Base-by-base conservation (phyloP, 257 asterid genomes). In the Solanum chmielewskii region DNA sequence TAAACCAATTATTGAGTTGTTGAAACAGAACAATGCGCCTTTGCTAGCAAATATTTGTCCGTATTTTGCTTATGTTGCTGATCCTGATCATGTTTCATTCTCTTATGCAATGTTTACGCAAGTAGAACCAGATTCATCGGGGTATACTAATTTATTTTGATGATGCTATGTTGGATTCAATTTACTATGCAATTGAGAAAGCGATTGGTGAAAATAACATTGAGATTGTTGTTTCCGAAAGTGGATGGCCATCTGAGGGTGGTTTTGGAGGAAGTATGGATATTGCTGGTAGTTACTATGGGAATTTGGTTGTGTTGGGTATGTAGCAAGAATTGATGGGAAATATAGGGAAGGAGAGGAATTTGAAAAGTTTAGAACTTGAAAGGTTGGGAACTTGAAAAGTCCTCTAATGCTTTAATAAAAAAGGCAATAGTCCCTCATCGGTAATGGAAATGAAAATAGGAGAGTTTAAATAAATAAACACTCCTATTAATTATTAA, bases 191-290 rank as follows among this genome's bases (percentile, higher is more conserved):
- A 20, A 80, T 88, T 66, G 92, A 87, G 83, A 91, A 87, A 70
- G 74, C 68, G 2, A 92, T 91, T 20, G 92, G 93, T n/a, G 92
- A 86, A 37, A 13, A 56, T 0, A 47, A 64, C 6, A n/a, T 93
- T 4, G 49, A 47, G 18, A 64, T 91, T 29, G 90, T 90, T 37
- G 93, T 92, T 20, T 62, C 92, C 2, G 93, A 91, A 75, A 86
- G 86, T 7, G 94, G 94, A 1, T 92, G 93, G 92, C 94, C 93
- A 15, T 76, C 92, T 9, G 89, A 52, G 0, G 93, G 91, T 42
- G 91, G 88, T 70, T 21, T 66, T 29, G 89, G 78, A 9, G 45
- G 87, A 14, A 87, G 71, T 20, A 3, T 62, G 7, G 83, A 87
- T 1, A 90, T 84, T 86, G 90, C 90, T 0, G 69, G 35, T n/a